Conservation (phyloP, 352 stramenopile species). For the Globisporangium spinosum region DNA sequence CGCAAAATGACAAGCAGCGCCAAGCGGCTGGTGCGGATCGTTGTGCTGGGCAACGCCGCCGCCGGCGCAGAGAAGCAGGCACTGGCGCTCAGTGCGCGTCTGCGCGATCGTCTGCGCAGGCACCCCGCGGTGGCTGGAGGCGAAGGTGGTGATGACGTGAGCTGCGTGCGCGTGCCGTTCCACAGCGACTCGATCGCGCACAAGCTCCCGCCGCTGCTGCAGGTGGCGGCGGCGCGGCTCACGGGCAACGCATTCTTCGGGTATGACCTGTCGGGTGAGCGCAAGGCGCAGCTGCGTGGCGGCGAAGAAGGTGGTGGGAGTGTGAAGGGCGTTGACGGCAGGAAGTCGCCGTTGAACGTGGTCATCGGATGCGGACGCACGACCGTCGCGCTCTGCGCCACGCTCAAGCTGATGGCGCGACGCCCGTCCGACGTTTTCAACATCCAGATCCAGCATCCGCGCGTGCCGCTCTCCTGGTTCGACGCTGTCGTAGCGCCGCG, state of each 20-base stretch:
- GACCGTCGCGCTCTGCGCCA: conserved; percentile 59
- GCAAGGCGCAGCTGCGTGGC: conserved; percentile 3
- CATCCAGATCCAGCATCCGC: conserved; percentile 78
- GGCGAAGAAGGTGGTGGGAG: neutral
- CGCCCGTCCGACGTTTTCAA: conserved; percentile 33
- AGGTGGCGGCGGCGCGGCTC: conserved; percentile 33
- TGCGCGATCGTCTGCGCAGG: conserved; percentile 22
- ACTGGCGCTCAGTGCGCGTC: conserved; percentile 41
- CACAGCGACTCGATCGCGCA: conserved; percentile 19
- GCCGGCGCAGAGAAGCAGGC: conserved; percentile 77
- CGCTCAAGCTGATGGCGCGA: conserved; percentile 33
- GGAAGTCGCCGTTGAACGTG: conserved; percentile 23
- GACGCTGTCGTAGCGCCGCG: conserved; percentile 55
- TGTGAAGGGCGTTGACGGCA: neutral
- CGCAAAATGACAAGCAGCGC: conserved; percentile 7
- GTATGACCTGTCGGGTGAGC: conserved; percentile 24
- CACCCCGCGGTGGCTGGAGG: neutral
- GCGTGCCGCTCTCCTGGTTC: conserved; percentile 47
- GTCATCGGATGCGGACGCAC: conserved; percentile 69
- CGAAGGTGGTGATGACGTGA: conserved; percentile 25
- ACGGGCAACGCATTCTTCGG: conserved; percentile 46
- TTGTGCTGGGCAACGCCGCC: conserved; percentile 70
- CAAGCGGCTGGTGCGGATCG: conserved; percentile 26
- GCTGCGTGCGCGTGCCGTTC: conserved; percentile 36
- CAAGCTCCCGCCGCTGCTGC: conserved; percentile 38